These are phyloP conservation scores for Xylaria multiplex DNA, from an alignment of 2,329 filamentous ascomycete genomes.

Conservation along the genomic window DNA sequence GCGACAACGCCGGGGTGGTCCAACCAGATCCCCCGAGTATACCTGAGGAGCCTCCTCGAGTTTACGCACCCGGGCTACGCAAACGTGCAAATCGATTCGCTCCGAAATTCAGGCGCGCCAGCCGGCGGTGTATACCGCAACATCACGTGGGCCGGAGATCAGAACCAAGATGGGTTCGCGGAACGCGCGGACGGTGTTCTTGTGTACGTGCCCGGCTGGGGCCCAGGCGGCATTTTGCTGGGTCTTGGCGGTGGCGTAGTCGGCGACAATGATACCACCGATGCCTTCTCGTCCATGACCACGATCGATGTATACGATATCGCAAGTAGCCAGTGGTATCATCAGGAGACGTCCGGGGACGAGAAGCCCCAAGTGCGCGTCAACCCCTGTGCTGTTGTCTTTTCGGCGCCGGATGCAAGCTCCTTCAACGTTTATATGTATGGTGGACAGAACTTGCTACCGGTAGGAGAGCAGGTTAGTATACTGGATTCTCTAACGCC, in stretches of 20 bases:
- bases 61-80: slow-evolving; percentile 77
- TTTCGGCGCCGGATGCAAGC: slow-evolving; percentile 75
- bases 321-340: slow-evolving; percentile 75
- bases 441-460: slow-evolving; percentile 77
- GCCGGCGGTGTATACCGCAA: slow-evolving; percentile 74
- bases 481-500: neutral
- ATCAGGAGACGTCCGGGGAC: slow-evolving; percentile 73
- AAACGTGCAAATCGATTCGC: slow-evolving; percentile 69
- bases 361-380: slow-evolving; percentile 70
- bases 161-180: slow-evolving; percentile 73
- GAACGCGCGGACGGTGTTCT: slow-evolving; percentile 78
- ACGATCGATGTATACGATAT: slow-evolving; percentile 80
- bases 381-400: slow-evolving; percentile 76
- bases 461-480: slow-evolving; percentile 59
- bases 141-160: slow-evolving; percentile 76
- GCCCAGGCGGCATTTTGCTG: slow-evolving; percentile 74
- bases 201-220: slow-evolving; percentile 79
- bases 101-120: slow-evolving; percentile 67
- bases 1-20: slow-evolving; percentile 72
- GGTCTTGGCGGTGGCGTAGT: slow-evolving; percentile 76
- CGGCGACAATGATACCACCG: slow-evolving; percentile 54
- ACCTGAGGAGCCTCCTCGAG: slow-evolving; percentile 78
- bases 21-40: slow-evolving; percentile 69
- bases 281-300: slow-evolving; percentile 68
- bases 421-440: slow-evolving; percentile 83